A percentile compares a stretch with the other conserved stretches of the same genome.
phyloP scores from a whole-genome alignment of 495 filamentous ascomycete genomes.

The Penicillium herquei region DNA sequence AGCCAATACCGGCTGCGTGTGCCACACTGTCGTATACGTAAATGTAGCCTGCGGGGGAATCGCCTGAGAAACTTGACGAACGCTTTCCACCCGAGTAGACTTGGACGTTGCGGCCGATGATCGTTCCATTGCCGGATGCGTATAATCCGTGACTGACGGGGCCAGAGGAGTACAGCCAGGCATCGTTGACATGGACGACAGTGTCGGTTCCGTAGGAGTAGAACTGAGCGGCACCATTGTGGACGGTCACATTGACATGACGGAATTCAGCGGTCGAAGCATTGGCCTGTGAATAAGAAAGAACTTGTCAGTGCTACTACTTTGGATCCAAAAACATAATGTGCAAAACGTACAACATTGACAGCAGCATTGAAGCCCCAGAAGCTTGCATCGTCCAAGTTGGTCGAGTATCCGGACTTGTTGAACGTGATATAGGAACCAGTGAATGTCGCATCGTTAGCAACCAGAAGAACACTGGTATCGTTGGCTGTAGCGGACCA shows the following conservation, averaged over 20 bases:
- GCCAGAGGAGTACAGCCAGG: slow-evolving; percentile 21
- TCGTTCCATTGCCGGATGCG: slow-evolving; percentile 19
- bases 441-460: slow-evolving; percentile 9
- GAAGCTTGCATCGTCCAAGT: slow-evolving; percentile 18
- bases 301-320: not conserved
- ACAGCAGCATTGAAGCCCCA: slow-evolving; percentile 20
- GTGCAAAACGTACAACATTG: slow-evolving; percentile 13
- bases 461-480: slow-evolving; percentile 16
- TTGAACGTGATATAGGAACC: slow-evolving; percentile 10
- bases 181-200: slow-evolving; percentile 15
- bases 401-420: slow-evolving; percentile 18
- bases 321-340: not conserved
- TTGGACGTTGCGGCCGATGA: slow-evolving; percentile 9
- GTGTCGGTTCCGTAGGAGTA: slow-evolving; percentile 16
- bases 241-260: slow-evolving; percentile 14
- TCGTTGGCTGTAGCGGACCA: slow-evolving; percentile 20
- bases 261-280: slow-evolving; percentile 11
- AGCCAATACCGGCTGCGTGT: slow-evolving; percentile 17
- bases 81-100: slow-evolving; percentile 19
- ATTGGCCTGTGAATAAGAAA: slow-evolving; percentile 6
- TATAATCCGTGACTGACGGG: slow-evolving; percentile 19
- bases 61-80: slow-evolving; percentile 20
- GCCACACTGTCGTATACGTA: slow-evolving; percentile 19
- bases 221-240: slow-evolving; percentile 15
- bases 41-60: slow-evolving; percentile 13